Base-by-base conservation (phyloP, 805 yeast genomes). In the Metschnikowia peoriensis region DNA sequence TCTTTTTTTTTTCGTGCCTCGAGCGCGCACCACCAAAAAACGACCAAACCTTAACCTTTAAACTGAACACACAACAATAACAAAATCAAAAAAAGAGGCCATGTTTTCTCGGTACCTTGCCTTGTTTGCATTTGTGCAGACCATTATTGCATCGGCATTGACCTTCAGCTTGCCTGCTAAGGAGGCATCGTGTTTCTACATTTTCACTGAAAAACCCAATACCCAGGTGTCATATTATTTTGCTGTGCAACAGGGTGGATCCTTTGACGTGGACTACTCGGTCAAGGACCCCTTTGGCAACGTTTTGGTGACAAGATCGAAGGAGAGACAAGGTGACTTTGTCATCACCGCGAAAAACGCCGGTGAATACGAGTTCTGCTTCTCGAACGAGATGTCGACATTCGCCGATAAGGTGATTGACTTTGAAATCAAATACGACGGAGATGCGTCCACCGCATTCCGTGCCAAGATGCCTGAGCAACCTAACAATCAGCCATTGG, bases 301-400 rank as follows among this genome's bases (percentile, higher is more conserved):
- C 44, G 66, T 78, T 22, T 68, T 88, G 41, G 78, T 80, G 48
- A 63, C 72, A 35, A 86, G 85, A 49, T 72, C 74, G 45, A 83
- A 84, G 59, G 83, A 84, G 66, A 81, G 87, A 67, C 93, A 87
- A 67, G 96, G 92, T 11, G 96, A 90, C 64, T 86, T 86, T 75
- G 75, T 82, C 7, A 84, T 91, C 66, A 75, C 72, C 17, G 96
- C 89, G 22, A 82, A 80, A 41, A 65, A 67, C 47, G 66, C 69
- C 16, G 97, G 97, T 41, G 97, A 91, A 68, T 91, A 89, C 74
- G 87, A 86, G 68, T 86, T 91, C 68, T 91, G 97, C 72, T 89
- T 91, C 74, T 72, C 83, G 62, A 88, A 89, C 69, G 88, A 83
- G 56, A 86, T 87, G 88, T 82, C 89, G 5, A 86, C 92, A 4